phyloP scores from a whole-genome alignment of 805 yeast genomes.

The Cyberlindnera euphorbiae region DNA sequence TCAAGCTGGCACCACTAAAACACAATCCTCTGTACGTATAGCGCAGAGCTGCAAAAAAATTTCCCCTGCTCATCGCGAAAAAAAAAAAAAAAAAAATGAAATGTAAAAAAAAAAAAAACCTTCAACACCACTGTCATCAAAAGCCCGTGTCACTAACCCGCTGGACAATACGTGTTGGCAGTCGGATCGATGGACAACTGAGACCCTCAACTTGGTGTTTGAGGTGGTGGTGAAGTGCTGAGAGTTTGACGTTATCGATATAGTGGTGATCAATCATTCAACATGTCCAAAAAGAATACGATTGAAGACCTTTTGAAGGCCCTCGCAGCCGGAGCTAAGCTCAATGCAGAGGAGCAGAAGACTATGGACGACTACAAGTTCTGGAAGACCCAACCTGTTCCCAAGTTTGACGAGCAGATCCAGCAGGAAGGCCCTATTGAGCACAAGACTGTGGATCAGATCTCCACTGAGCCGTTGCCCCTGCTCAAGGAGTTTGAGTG shows the following conservation, averaged over 20 bases:
- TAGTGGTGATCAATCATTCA: not conserved
- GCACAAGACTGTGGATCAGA: conserved; percentile 62
- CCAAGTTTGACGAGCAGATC: conserved; percentile 63
- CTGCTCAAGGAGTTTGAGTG: conserved; percentile 77
- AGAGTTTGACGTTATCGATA: too few species aligned
- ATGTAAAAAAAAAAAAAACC: too few species aligned
- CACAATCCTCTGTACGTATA: not conserved
- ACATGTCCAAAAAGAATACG: conserved; percentile 31
- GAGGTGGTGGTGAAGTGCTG: too few species aligned
- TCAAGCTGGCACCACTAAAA: not conserved
- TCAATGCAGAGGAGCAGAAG: conserved; percentile 55
- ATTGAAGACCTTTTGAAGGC: conserved; percentile 55
- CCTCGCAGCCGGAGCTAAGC: conserved; percentile 31
- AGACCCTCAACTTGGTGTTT: too few species aligned
- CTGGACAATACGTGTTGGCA: too few species aligned
- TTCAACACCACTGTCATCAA: too few species aligned
- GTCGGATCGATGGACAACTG: too few species aligned
- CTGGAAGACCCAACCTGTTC: conserved; percentile 98
- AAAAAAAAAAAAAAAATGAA: too few species aligned
- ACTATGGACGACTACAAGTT: conserved; percentile 88
- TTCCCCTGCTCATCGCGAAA: too few species aligned
- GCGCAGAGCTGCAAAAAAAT: conserved; percentile 1
- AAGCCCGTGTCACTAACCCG: not conserved
- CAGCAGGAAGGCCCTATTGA: conserved; percentile 82
- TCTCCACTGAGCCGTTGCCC: conserved; percentile 66